Conservation (phyloP, 495 filamentous ascomycete genomes). For the Oleoguttula mirabilis region DNA sequence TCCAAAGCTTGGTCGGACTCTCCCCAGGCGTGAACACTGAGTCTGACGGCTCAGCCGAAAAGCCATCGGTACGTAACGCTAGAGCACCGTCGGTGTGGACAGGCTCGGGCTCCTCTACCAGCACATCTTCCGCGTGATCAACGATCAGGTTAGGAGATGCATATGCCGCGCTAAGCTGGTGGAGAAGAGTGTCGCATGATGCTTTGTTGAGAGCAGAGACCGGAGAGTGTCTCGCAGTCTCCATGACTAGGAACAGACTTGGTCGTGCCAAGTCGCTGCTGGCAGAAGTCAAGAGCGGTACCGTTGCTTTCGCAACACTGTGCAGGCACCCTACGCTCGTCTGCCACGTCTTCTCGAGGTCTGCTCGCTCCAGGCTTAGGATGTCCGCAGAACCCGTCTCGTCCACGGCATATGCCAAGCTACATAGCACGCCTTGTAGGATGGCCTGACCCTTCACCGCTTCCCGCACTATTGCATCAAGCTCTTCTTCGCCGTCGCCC, state of each 20-base stretch:
- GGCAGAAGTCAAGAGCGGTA: conserved; percentile 1
- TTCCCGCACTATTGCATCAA: background rate
- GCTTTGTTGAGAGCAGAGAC: background rate
- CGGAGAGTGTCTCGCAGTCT: background rate
- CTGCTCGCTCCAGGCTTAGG: background rate
- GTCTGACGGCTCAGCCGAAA: background rate
- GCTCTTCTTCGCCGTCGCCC: background rate
- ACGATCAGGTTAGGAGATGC: background rate
- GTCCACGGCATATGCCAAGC: background rate
- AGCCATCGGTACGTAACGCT: background rate
- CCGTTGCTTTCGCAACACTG: conserved; percentile 1
- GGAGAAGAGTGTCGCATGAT: conserved; percentile 4
- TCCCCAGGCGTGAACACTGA: conserved; percentile 1
- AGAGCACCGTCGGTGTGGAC: background rate
- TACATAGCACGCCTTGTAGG: conserved; percentile 8
- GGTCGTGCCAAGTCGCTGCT: background rate
- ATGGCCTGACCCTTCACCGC: background rate
- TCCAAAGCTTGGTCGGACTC: conserved; percentile 18
- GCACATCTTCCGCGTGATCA: conserved; percentile 6
- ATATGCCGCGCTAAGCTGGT: background rate
- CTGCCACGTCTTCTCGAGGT: conserved; percentile 6
- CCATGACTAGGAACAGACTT: conserved; percentile 1
- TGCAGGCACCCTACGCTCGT: conserved; percentile 8
- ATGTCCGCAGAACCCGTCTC: background rate
- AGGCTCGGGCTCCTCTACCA: conserved; percentile 10